Percentiles rank a stretch among this genome's conserved stretches.
Evolutionary conservation across 805 yeast species (phyloP).

Genomic region (Huiozyma sinensis): DNA sequence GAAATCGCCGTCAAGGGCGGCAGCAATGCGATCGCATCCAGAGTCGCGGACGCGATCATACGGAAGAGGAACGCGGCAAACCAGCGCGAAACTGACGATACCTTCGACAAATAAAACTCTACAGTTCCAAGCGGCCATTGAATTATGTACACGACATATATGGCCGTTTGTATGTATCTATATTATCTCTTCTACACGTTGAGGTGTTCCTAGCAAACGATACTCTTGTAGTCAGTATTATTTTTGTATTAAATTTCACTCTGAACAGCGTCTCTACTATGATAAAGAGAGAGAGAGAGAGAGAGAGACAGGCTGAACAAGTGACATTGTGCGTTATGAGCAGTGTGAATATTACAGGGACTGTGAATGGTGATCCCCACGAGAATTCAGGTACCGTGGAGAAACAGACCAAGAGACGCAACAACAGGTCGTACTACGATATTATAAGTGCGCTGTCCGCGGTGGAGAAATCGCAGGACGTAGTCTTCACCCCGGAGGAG

Average conservation of each 20-base stretch:
- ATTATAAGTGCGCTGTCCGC: slow-evolving; percentile 24
- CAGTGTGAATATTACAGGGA: too few relatives aligned
- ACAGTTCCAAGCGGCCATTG: too few relatives aligned
- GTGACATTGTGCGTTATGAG: too few relatives aligned
- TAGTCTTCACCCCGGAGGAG: slow-evolving; percentile 17
- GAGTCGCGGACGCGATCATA: slow-evolving; percentile 3
- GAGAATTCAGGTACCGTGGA: neutral
- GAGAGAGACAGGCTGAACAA: neutral
- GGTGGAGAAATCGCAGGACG: slow-evolving; percentile 23
- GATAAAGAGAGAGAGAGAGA: neutral
- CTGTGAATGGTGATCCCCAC: neutral
- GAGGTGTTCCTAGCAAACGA: too few relatives aligned
- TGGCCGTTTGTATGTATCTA: too few relatives aligned
- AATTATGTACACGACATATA: too few relatives aligned
- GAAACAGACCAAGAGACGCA: neutral
- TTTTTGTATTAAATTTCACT: too few relatives aligned
- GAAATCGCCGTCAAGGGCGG: neutral
- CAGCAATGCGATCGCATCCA: neutral
- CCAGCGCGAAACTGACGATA: too few relatives aligned
- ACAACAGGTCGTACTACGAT: slow-evolving; percentile 16
- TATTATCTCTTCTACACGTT: too few relatives aligned
- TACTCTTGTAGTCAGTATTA: too few relatives aligned
- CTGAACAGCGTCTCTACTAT: too few relatives aligned
- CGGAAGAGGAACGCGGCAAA: neutral
- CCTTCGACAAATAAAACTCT: too few relatives aligned